phyloP scores from a whole-genome alignment of 306 rosid genomes.

The Casuarina glauca region DNA sequence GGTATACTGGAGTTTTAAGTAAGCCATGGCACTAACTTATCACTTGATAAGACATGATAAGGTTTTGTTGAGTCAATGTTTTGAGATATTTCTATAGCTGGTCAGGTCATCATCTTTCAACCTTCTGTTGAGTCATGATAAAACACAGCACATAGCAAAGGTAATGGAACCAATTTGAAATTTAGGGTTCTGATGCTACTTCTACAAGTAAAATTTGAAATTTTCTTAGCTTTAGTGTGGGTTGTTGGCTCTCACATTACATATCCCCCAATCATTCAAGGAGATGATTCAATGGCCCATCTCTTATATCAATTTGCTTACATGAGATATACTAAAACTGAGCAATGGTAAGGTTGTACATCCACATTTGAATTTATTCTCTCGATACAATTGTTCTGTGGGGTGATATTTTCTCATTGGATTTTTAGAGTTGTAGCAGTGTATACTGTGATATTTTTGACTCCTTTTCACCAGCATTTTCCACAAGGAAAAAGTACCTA shows the following conservation, averaged over 20 bases:
- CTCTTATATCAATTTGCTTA: not conserved
- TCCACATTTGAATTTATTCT: not conserved
- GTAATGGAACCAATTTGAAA: not conserved
- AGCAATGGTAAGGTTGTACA: not conserved
- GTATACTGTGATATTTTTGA: not conserved
- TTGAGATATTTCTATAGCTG: not conserved
- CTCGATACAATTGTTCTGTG: not conserved
- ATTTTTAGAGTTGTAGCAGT: not conserved
- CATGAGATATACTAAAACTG: constrained; percentile 4
- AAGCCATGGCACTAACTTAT: constrained; percentile 29
- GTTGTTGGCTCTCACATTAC: constrained; percentile 6
- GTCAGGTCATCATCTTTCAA: too few relatives aligned
- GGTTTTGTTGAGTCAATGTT: constrained; percentile 9
- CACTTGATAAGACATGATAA: not conserved
- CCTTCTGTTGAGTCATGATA: too few relatives aligned
- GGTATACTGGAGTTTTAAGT: constrained; percentile 87
- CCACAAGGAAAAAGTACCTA: not conserved
- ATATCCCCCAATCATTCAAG: not conserved
- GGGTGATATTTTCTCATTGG: not conserved
- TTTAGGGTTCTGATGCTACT: not conserved
- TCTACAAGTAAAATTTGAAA: not conserved
- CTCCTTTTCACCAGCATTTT: not conserved
- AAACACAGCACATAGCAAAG: too few relatives aligned
- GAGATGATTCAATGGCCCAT: too few relatives aligned
- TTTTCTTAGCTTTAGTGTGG: not conserved